These are phyloP conservation scores for Picochlorum sp. DNA, from an alignment of 139 green algal species.

Conservation along the genomic window DNA sequence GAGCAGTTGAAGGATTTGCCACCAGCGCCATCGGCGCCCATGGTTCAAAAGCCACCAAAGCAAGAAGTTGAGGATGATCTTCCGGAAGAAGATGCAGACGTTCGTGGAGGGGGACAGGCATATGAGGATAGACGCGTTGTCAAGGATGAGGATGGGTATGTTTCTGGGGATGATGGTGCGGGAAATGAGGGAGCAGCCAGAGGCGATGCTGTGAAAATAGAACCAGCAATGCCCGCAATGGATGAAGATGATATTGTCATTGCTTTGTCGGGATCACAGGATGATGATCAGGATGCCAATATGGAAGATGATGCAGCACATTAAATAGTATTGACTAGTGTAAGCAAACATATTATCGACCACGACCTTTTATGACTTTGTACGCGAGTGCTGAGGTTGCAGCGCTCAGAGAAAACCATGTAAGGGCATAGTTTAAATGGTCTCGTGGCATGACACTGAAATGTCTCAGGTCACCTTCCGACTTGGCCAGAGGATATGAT, in stretches of 20 bases:
- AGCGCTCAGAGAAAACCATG: constrained; percentile 44
- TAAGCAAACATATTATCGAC: not conserved
- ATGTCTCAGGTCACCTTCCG: constrained; percentile 34
- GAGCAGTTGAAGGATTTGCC: constrained; percentile 61
- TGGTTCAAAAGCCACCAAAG: constrained; percentile 32
- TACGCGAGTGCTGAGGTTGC: constrained; percentile 26
- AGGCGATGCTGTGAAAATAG: not conserved
- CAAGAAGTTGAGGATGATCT: constrained; percentile 35
- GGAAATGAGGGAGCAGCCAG: constrained; percentile 1
- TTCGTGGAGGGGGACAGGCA: constrained; percentile 52
- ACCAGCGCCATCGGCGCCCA: constrained; percentile 46
- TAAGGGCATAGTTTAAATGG: constrained; percentile 63
- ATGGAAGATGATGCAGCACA: not conserved
- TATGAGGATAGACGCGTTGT: constrained; percentile 44
- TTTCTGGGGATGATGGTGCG: constrained; percentile 8
- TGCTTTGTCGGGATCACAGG: not conserved
- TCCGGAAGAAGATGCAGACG: constrained; percentile 64
- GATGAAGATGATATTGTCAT: constrained; percentile 3
- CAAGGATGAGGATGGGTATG: constrained; percentile 35
- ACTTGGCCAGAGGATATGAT: constrained; percentile 45
- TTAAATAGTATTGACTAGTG: not conserved
- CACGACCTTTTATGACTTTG: constrained; percentile 16
- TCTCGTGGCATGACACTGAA: constrained; percentile 50
- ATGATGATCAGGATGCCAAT: not conserved
- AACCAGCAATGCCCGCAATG: not conserved